phyloP scores from a whole-genome alignment of 345 rosid species.

The Linum usitatissimum region DNA sequence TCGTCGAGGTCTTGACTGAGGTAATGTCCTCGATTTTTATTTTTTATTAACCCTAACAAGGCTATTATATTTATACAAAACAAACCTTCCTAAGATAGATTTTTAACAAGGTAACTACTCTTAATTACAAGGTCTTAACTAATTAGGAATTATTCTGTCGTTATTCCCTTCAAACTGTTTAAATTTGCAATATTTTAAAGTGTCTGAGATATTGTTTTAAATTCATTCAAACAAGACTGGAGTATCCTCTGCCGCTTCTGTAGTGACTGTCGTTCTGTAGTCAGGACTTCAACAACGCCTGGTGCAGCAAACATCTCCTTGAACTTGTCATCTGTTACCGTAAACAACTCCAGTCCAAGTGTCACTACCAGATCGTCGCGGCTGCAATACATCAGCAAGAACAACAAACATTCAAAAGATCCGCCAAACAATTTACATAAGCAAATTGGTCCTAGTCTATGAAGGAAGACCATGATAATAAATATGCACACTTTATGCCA shows the following conservation, averaged over 20 bases:
- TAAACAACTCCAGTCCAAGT: constrained; percentile 76
- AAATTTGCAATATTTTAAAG: constrained; percentile 25
- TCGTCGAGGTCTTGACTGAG: too few relatives aligned
- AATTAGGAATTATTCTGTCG: too few relatives aligned
- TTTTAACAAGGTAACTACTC: too few relatives aligned
- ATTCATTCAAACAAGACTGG: constrained; percentile 77
- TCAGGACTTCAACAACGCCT: constrained; percentile 68
- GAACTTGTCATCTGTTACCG: constrained; percentile 77
- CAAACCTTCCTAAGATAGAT: too few relatives aligned
- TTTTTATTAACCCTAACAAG: too few relatives aligned
- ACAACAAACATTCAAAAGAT: not conserved
- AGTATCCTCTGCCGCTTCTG: constrained; percentile 84
- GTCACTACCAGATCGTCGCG: constrained; percentile 75
- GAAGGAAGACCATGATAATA: too few relatives aligned
- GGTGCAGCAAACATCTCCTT: constrained; percentile 96
- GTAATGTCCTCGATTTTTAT: too few relatives aligned
- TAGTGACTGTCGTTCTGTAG: constrained; percentile 58
- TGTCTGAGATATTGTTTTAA: constrained; percentile 61
- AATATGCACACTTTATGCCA: not conserved
- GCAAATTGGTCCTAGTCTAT: too few relatives aligned
- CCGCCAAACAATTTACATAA: not conserved
- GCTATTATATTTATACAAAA: too few relatives aligned
- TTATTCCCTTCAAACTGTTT: too few relatives aligned
- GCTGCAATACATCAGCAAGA: constrained; percentile 21
- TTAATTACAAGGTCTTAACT: too few relatives aligned